Conservation (phyloP, 768 basidiomycete species). For the Lactarius hatsudake region DNA sequence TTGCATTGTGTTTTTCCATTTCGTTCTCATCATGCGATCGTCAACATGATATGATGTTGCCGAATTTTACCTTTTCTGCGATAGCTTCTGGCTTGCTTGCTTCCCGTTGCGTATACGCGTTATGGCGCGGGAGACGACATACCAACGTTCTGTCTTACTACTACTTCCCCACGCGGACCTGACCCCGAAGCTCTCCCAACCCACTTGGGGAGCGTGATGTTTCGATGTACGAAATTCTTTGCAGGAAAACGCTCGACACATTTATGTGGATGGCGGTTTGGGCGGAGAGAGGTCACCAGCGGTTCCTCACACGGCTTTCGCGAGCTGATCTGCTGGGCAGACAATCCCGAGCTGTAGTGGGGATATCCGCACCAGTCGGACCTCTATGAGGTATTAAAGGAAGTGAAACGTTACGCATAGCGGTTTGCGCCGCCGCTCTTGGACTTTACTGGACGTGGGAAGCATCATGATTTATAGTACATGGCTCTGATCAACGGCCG, state of each 20-base stretch:
- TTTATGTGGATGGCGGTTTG: constrained; percentile 81
- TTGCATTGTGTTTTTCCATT: constrained; percentile 52
- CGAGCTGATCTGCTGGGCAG: constrained; percentile 30
- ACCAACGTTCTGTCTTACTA: no score
- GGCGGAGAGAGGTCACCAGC: constrained; percentile 65
- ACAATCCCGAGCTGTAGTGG: constrained; percentile 46
- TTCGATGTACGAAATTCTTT: constrained; percentile 71
- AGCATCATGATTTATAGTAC: no score
- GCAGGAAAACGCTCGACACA: constrained; percentile 49
- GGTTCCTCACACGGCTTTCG: constrained; percentile 35
- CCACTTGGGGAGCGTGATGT: no score
- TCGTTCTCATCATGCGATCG: constrained; percentile 16
- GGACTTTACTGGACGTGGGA: background rate
- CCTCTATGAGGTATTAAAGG: constrained; percentile 50
- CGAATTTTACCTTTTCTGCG: constrained; percentile 76
- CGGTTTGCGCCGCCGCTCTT: background rate
- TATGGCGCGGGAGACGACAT: no score
- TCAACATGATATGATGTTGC: constrained; percentile 32
- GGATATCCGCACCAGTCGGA: constrained; percentile 52
- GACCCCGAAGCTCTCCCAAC: constrained; percentile 27
- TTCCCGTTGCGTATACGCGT: constrained; percentile 51
- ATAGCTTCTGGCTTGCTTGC: constrained; percentile 42
- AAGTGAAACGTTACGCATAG: constrained; percentile 7
- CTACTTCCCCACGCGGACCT: constrained; percentile 27
- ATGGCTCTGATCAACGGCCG: background rate